Conservation (phyloP, 352 stramenopile genomes). For the Pythium utonaiense region DNA sequence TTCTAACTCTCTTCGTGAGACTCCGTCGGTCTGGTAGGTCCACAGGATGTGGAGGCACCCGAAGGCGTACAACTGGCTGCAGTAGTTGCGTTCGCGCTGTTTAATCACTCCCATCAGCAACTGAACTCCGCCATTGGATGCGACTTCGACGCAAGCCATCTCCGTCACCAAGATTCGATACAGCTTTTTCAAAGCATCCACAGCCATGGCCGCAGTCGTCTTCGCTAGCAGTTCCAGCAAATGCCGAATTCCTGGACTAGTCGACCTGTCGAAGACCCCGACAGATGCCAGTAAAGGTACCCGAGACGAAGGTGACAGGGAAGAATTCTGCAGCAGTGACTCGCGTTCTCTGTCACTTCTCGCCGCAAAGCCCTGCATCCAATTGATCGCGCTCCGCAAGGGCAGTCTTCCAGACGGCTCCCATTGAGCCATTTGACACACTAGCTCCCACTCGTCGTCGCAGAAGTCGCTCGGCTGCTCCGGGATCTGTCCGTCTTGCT, state of each 20-base stretch:
- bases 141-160: neutral
- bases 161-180: neutral
- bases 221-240: neutral
- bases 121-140: neutral
- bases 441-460: conserved; percentile 22
- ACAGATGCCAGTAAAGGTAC: no score
- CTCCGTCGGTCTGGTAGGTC: neutral
- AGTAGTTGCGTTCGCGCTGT: neutral
- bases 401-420: conserved; percentile 12
- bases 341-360: neutral
- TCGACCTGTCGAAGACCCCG: no score
- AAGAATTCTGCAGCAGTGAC: neutral
- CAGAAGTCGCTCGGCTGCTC: conserved; percentile 8
- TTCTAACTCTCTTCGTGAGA: neutral
- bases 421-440: conserved; percentile 16
- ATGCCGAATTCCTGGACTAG: no score
- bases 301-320: no score
- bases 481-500: conserved; percentile 19
- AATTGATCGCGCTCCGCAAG: neutral
- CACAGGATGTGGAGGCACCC: neutral
- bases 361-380: neutral
- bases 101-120: neutral
- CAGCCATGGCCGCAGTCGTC: neutral
- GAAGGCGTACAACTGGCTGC: neutral
- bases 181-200: neutral